Base-by-base conservation (phyloP, 768 basidiomycete species). In the Cubamyces lactineus region DNA sequence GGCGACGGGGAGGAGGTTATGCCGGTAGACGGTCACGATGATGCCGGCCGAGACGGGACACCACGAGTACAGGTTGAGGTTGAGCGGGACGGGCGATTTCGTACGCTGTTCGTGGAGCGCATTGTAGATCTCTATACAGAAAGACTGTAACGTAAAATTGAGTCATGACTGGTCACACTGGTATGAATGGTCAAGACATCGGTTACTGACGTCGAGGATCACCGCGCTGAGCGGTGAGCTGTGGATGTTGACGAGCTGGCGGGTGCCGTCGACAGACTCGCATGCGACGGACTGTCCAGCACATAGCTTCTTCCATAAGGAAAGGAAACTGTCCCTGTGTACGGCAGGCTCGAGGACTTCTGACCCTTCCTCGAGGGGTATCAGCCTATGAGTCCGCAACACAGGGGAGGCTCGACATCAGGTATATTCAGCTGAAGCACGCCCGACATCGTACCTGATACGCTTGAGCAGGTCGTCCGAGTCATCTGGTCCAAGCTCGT, bases 161-260 rank as follows among this genome's bases (percentile, higher is more conserved):
- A 52, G 34, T 19, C 3, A 47, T 9, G 23, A 6, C 5, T 5
- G 1, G 46, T 7, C n/a, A n/a, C n/a, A 3, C 12, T 24, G 11
- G 23, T 5, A 24, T 23, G 13, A 5, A 24, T 47, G 3, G 24
- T 9, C 8, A 23, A n/a, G 45, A 16, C 21, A 21, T 46, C 7
- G 12, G 7, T 19, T 12, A 50, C 57, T 47, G 17, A 57, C 57
- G 40, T 57, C 57, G 23, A 57, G 17, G 48, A 57, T 23, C 13
- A 48, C 39, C 21, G 39, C 57, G 30, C 21, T 16, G 47, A 42
- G 39, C 5, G 48, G 48, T 4, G 40, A 34, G 24, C 2, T 17
- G 5, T 30, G 12, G 6, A 34, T 9, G 21, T 16, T 16, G 12
- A 28, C 2, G 19, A 13, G n/a, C 1, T n/a, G 17, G 15, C 9